Evolutionary conservation across 1,139 yeast species (phyloP).

Genomic region (Insectozyma bohioensis): DNA sequence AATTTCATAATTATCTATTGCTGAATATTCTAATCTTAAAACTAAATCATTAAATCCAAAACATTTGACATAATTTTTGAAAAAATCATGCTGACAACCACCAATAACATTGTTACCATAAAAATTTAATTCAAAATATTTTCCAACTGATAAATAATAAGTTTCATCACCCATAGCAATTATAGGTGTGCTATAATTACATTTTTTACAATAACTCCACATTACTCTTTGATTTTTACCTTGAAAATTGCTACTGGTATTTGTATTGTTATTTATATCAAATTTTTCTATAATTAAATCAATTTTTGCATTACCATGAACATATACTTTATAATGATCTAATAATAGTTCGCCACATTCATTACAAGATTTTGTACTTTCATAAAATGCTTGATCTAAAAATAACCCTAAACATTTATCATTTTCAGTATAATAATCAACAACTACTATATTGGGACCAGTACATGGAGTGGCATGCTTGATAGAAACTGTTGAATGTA

Average conservation of each 20-base stretch:
- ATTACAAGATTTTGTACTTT: conserved; percentile 64
- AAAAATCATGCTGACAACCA: conserved; percentile 73
- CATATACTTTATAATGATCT: conserved; percentile 85
- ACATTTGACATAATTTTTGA: conserved; percentile 76
- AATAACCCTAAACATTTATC: conserved; percentile 90
- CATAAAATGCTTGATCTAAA: conserved; percentile 76
- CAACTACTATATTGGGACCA: conserved; percentile 81
- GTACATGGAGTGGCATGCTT: conserved; percentile 89
- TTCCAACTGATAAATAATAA: conserved; percentile 91
- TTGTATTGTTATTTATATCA: conserved; percentile 45
- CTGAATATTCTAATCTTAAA: conserved; percentile 74
- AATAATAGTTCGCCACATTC: conserved; percentile 76
- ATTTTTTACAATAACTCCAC: conserved; percentile 90
- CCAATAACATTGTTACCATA: conserved; percentile 58
- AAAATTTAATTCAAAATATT: conserved; percentile 81
- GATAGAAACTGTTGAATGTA: conserved; percentile 80
- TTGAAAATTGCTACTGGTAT: conserved; percentile 25
- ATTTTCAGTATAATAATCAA: conserved; percentile 87
- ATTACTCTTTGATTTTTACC: conserved; percentile 56
- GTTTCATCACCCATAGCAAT: conserved; percentile 86
- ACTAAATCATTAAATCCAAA: conserved; percentile 83
- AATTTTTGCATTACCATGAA: conserved; percentile 82
- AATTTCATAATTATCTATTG: conserved; percentile 74
- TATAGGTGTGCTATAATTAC: conserved; percentile 75
- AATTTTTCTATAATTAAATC: conserved; percentile 69